Conservation (phyloP, 2,329 filamentous ascomycete species). For the Sporothrix sp. region DNA sequence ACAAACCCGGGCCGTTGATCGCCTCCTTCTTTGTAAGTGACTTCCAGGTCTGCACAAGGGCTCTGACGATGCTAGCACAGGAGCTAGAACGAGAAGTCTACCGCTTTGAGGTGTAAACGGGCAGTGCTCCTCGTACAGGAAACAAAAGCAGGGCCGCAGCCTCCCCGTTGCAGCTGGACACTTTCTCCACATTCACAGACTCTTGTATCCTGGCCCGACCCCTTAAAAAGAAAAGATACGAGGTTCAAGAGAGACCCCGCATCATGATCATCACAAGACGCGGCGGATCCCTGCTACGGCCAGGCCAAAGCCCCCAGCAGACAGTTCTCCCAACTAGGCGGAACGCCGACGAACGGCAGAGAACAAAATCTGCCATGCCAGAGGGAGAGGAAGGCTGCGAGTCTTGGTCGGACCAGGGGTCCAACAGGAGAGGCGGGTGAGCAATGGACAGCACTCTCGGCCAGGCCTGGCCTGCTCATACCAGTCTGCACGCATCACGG, state of each 20-base stretch:
- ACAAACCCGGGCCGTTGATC: conserved; percentile 19
- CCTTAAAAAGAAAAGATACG: too few species aligned
- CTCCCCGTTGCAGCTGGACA: neutral
- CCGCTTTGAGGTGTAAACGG: too few species aligned
- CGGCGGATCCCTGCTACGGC: conserved; percentile 8
- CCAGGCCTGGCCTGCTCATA: neutral
- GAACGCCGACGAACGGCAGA: neutral
- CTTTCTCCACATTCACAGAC: neutral
- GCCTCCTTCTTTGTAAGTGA: conserved; percentile 15
- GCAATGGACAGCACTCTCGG: neutral
- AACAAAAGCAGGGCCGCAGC: too few species aligned
- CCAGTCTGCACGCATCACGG: neutral
- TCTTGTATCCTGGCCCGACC: too few species aligned
- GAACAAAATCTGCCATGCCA: neutral
- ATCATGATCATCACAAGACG: conserved; percentile 14
- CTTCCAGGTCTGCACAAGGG: neutral
- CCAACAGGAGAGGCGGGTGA: neutral
- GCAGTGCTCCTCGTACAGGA: too few species aligned
- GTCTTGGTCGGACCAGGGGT: neutral
- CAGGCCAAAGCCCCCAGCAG: neutral
- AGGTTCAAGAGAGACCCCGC: conserved; percentile 12
- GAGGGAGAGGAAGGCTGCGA: neutral
- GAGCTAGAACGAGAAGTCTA: neutral
- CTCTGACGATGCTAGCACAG: neutral
- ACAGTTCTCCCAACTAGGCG: conserved; percentile 5